These are phyloP conservation scores for Aphanomyces cochlioides DNA, from an alignment of 352 stramenopile genomes.

Conservation along the genomic window DNA sequence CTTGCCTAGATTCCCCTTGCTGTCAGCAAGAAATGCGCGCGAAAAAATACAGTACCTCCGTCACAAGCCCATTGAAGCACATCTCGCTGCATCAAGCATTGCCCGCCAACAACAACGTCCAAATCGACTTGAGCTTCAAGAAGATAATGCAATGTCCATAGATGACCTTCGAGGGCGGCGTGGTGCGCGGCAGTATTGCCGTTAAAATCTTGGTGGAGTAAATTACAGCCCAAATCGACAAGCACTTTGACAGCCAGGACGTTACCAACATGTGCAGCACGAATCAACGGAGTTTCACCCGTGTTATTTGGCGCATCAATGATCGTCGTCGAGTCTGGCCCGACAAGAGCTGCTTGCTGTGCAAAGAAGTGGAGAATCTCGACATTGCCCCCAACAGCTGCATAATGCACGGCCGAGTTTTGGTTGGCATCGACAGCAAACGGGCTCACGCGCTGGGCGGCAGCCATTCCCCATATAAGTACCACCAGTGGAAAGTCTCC, in stretches of 20 bases:
- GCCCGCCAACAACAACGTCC: slow-evolving; percentile 34
- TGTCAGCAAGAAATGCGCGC: neutral
- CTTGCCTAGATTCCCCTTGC: slow-evolving; percentile 41
- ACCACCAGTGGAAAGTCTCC: slow-evolving; percentile 83
- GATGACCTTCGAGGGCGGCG: slow-evolving; percentile 59
- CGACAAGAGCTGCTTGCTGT: slow-evolving; percentile 53
- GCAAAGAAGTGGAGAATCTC: slow-evolving; percentile 79
- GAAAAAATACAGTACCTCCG: slow-evolving; percentile 29
- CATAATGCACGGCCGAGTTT: slow-evolving; percentile 65
- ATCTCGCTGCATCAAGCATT: slow-evolving; percentile 38
- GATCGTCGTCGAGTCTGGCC: slow-evolving; percentile 34
- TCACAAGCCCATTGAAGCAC: slow-evolving; percentile 60
- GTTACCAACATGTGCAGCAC: slow-evolving; percentile 66
- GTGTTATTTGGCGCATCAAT: slow-evolving; percentile 55
- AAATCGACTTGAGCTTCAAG: slow-evolving; percentile 32
- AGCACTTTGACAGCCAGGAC: slow-evolving; percentile 57
- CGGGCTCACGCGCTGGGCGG: slow-evolving; percentile 44
- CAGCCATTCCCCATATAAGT: slow-evolving; percentile 80
- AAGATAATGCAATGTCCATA: slow-evolving; percentile 74
- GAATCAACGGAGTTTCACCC: slow-evolving; percentile 74
- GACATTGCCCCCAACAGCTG: slow-evolving; percentile 41
- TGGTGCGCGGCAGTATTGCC: slow-evolving; percentile 71
- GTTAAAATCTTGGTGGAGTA: slow-evolving; percentile 48
- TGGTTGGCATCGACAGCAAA: slow-evolving; percentile 42
- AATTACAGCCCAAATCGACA: slow-evolving; percentile 45